Evolutionary conservation across 148 eudicot species (phyloP).

Genomic region (Nepenthes gracilis): DNA sequence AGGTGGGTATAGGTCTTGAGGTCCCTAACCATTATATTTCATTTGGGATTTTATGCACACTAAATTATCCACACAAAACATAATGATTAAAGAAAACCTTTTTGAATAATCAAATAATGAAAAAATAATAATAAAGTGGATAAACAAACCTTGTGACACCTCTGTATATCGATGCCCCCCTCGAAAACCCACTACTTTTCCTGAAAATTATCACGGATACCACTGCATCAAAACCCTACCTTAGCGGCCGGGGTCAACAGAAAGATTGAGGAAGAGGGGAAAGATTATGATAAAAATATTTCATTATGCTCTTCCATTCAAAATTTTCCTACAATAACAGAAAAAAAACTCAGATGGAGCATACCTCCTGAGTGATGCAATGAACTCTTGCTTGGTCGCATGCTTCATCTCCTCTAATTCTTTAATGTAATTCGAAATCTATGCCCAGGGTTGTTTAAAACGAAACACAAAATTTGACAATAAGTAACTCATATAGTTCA

Average conservation of each 20-base stretch:
- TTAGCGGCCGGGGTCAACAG: too few relatives aligned
- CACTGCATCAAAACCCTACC: too few relatives aligned
- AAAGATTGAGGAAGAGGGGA: too few relatives aligned
- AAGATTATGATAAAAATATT: background rate
- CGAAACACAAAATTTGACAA: background rate
- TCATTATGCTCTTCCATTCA: background rate
- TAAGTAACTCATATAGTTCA: background rate
- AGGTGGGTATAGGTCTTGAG: too few relatives aligned
- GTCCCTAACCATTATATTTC: too few relatives aligned
- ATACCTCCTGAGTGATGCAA: slow-evolving; percentile 88
- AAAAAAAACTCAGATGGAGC: background rate
- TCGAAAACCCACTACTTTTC: slow-evolving; percentile 96
- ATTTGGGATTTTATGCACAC: too few relatives aligned
- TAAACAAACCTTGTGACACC: slow-evolving; percentile 70
- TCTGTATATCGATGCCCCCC: slow-evolving; percentile 94
- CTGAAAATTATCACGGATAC: slow-evolving; percentile 21
- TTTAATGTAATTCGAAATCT: slow-evolving; percentile 58
- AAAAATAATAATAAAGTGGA: background rate
- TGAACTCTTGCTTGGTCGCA: slow-evolving; percentile 87
- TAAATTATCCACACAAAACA: too few relatives aligned
- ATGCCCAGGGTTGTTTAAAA: background rate
- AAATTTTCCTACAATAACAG: background rate
- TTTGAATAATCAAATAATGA: background rate
- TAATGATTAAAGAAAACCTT: too few relatives aligned
- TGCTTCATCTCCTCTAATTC: slow-evolving; percentile 90